Evolutionary conservation across 2,329 filamentous ascomycete species (phyloP).

Genomic region (Emmonsiellopsis sp.): DNA sequence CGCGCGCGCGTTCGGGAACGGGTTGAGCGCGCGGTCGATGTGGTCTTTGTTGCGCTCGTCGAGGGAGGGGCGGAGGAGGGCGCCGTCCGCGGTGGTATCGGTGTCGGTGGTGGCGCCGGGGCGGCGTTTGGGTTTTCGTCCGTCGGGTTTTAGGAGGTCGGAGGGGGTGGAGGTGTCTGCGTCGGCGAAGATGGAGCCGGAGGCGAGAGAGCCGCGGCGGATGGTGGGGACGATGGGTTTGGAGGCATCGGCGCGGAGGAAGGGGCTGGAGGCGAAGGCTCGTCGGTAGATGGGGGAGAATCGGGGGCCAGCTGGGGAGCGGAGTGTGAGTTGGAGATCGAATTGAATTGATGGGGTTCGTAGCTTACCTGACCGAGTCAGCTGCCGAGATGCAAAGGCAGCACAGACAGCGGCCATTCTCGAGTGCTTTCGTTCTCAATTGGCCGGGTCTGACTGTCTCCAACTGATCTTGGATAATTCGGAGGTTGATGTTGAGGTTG

Average conservation of each 20-base stretch:
- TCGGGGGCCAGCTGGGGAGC: slow-evolving; percentile 4
- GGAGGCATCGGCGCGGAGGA: slow-evolving; percentile 1
- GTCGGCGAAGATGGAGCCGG: slow-evolving; percentile 35
- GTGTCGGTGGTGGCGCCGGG: slow-evolving; percentile 9
- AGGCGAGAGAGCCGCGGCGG: slow-evolving; percentile 26
- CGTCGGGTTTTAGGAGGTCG: slow-evolving; percentile 16
- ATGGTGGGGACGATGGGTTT: slow-evolving; percentile 2
- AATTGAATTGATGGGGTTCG: neutral
- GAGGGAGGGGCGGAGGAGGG: slow-evolving; percentile 13
- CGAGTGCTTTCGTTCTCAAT: neutral
- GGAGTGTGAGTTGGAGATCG: neutral
- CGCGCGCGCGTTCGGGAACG: slow-evolving; percentile 60
- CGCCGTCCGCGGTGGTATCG: slow-evolving; percentile 4
- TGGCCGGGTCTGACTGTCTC: neutral
- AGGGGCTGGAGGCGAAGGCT: slow-evolving; percentile 8
- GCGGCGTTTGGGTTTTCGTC: slow-evolving; percentile 13
- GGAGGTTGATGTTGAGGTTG: too few relatives aligned
- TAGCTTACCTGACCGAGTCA: slow-evolving; percentile 28
- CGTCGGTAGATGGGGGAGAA: slow-evolving; percentile 11
- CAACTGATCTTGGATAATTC: too few relatives aligned
- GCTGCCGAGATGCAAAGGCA: slow-evolving; percentile 28
- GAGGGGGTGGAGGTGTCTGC: slow-evolving; percentile 20
- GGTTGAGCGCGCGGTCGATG: slow-evolving; percentile 61
- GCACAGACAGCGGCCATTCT: slow-evolving; percentile 32
- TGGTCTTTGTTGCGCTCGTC: slow-evolving; percentile 39